These are phyloP conservation scores for Fusarium setosum DNA, from an alignment of 2,329 filamentous ascomycete genomes.

Conservation along the genomic window DNA sequence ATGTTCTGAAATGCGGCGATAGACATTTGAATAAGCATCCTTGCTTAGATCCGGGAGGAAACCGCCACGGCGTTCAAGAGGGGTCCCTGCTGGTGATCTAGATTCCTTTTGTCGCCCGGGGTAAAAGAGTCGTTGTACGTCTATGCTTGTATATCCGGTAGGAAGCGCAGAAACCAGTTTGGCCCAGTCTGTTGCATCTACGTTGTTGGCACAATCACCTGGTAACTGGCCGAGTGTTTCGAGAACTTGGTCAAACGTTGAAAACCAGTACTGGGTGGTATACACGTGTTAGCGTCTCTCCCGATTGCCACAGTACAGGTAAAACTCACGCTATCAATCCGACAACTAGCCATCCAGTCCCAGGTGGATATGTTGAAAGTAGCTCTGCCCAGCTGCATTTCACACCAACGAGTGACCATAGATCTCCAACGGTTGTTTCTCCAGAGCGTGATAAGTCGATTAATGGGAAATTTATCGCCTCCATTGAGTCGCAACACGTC, in stretches of 20 bases:
- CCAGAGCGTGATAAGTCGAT: slow-evolving; percentile 1
- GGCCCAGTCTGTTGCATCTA: background rate
- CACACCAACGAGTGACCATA: slow-evolving; percentile 4
- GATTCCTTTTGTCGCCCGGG: no score
- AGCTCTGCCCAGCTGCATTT: background rate
- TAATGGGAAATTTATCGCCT: background rate
- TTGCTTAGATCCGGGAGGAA: background rate
- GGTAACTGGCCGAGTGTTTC: background rate
- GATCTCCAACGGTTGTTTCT: slow-evolving; percentile 4
- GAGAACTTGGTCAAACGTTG: background rate
- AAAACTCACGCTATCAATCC: background rate
- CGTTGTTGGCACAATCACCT: background rate
- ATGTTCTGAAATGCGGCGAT: background rate
- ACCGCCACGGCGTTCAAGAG: background rate
- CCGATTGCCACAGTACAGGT: no score
- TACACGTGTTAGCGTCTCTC: background rate
- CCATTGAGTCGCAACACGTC: background rate
- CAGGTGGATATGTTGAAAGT: slow-evolving; percentile 8
- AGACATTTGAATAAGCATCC: background rate
- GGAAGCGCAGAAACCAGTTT: background rate
- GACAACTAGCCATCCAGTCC: slow-evolving; percentile 1
- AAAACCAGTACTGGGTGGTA: background rate
- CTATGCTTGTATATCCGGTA: background rate
- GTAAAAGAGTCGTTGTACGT: background rate
- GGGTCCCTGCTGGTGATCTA: background rate